Base-by-base conservation (phyloP, 768 basidiomycete genomes). In the Pholiota microspora region DNA sequence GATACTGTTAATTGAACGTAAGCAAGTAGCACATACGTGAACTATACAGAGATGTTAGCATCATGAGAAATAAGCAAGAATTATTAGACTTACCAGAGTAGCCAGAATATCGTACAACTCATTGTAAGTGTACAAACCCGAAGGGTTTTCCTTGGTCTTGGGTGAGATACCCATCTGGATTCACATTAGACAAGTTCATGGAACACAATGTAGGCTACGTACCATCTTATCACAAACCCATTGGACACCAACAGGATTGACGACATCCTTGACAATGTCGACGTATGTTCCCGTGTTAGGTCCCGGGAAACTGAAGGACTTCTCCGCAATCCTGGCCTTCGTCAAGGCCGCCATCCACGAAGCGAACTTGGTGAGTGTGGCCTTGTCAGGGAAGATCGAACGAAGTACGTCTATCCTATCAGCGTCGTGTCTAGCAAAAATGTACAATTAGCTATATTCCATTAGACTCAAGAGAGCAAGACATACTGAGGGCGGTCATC, bases 211-310 rank as follows among this genome's bases (percentile, higher is more conserved):
- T 13, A 28, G 38, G 38, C 4, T 7, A 59, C 58, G 15, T 6
- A 57, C 59, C 45, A 59, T 45, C 29, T 51, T 49, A 4, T 61
- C 57, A 74, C 71, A 24, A 71, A 70, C 68, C 77, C 76, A 51
- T 21, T 77, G 71, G 0, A 73, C 69, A 2, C 69, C 65, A 16
- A 71, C 68, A 8, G 75, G 64, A 49, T 80, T 80, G 63, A 79
- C 68, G 9, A 82, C 78, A 54, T 80, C 76, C 34, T 71, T 68
- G 15, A 79, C 75, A 53, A 83, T 70, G 58, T 84, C 77, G 51
- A 83, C 62, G 31, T 71, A 73, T 36, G 59, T 68, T 32, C 72
- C 74, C 7, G 67, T 59, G 21, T 42, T 42, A 21, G 15, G 69
- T 56, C 27, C 68, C 68, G n/a, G 65, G 56, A 47, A 72, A 70